These are phyloP conservation scores for Pseudomassariella vexata DNA, from an alignment of 2,329 filamentous ascomycete species.

Conservation along the genomic window DNA sequence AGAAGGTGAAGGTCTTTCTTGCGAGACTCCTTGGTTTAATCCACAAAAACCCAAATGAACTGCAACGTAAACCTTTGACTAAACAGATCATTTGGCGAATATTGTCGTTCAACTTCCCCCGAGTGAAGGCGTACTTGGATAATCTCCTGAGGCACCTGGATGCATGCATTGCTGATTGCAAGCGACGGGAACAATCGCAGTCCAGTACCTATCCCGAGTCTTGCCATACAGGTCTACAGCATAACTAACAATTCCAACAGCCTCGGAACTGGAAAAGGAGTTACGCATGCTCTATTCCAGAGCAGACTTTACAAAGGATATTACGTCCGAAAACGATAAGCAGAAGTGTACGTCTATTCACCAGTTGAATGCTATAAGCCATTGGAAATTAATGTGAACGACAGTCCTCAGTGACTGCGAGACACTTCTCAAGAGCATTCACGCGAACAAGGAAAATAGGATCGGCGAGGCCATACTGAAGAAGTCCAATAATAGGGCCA, in stretches of 20 bases:
- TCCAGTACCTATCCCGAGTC: not conserved
- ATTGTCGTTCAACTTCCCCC: conserved; percentile 1
- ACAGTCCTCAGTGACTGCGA: conserved; percentile 5
- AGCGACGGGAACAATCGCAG: not conserved
- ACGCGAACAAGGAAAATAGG: not conserved
- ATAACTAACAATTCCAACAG: not conserved
- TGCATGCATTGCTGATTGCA: conserved; percentile 4
- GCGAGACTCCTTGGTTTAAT: conserved; percentile 2
- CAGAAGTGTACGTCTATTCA: conserved; percentile 1
- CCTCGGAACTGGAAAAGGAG: conserved; percentile 2
- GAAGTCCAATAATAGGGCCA: not conserved
- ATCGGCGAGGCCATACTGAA: conserved; percentile 1
- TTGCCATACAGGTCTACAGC: no score
- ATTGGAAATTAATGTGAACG: not conserved
- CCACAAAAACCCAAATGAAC: not conserved
- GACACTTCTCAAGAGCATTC: conserved; percentile 4
- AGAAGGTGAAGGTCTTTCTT: not conserved
- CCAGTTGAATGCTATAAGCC: not conserved
- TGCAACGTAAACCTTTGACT: conserved; percentile 1
- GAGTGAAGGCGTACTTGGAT: conserved; percentile 5
- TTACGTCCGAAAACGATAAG: not conserved
- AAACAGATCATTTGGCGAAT: conserved; percentile 5
- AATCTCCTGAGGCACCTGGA: conserved; percentile 2
- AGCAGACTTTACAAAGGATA: conserved; percentile 2
- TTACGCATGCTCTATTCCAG: not conserved